Evolutionary conservation across 208 protist species (phyloP).

Genomic region (Wallacemonas collosoma): DNA sequence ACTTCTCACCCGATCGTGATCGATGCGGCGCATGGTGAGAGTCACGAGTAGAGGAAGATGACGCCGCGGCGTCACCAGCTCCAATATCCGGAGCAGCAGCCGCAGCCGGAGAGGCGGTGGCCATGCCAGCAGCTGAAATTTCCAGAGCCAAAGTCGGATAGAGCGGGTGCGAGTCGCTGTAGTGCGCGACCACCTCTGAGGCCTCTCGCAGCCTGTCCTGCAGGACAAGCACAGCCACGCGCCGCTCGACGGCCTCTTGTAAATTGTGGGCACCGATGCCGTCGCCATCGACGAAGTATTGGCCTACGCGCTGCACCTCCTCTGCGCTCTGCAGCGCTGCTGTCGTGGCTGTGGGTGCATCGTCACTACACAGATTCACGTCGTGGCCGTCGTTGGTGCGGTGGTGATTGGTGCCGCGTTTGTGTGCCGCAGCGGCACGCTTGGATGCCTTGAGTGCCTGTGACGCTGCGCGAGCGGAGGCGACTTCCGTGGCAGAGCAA

Average conservation of each 20-base stretch:
- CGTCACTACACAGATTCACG: not conserved
- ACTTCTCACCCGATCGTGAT: not conserved
- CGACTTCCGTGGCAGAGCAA: conserved; percentile 1
- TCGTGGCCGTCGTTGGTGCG: too few relatives aligned
- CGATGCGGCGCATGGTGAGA: too few relatives aligned
- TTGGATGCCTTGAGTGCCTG: not conserved
- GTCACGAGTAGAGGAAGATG: too few relatives aligned
- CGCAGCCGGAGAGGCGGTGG: conserved; percentile 11
- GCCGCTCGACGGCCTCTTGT: conserved; percentile 80
- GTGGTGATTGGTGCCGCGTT: too few relatives aligned
- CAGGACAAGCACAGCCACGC: conserved; percentile 67
- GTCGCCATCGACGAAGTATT: conserved; percentile 53
- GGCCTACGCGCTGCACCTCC: conserved; percentile 4
- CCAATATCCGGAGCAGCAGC: not conserved
- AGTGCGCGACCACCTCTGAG: conserved; percentile 50
- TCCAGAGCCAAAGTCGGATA: conserved; percentile 67
- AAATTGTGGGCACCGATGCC: conserved; percentile 47
- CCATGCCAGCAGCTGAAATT: conserved; percentile 43
- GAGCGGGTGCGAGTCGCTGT: conserved; percentile 45
- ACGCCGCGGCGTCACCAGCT: too few relatives aligned
- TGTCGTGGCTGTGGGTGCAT: not conserved
- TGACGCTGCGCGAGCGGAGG: not conserved
- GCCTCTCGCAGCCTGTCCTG: conserved; percentile 55
- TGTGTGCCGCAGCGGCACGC: too few relatives aligned
- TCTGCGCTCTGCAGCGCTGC: not conserved